Evolutionary conservation across 495 filamentous ascomycete genomes (phyloP), one percentile per base, ranked within the genome.

Genomic region (Aspergillus indologenus): DNA sequence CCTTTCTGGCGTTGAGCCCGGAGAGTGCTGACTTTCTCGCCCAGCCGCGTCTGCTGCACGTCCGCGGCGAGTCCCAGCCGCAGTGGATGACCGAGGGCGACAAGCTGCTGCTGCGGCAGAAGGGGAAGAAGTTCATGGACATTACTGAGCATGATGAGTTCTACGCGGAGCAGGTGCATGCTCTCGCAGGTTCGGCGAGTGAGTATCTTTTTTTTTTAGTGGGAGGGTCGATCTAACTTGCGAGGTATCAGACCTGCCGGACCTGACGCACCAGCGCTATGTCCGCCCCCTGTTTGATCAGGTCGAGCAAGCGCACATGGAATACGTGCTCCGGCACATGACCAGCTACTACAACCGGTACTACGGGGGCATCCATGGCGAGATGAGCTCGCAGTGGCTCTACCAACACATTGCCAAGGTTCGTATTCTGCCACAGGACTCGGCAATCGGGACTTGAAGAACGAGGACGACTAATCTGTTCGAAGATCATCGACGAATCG

Each of bases 71-170:
- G 18, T 11, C 22, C 8, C 22, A 31, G 15, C 24, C 48, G 22
- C 19, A 51, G 18, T 51, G 48, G 48, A 51, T 51, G 48, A 51
- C 48, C 48, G 48, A 51, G n/a, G 48, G 48, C 23, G 48, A 51
- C 48, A 51, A 51, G 48, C 15, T 51, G 15, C 48, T 17, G 9
- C 48, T 51, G 22, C 48, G 48, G n/a, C 48, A 29, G 5, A 7
- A 29, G 23, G 48, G 48, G 3, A 26, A 51, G 23, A 51, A 51
- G 23, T 51, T 51, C 24, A 51, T 51, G 11, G 48, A 51, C 48
- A 51, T 51, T 12, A 51, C 48, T 4, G 48, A 51, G 8, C 48
- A 51, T 19, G 22, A 51, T 3, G 48, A 51, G 3, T 51, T 31
- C 15, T 51, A 51, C 7, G 48, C 48, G 11, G 24, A 29, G 15